Evolutionary conservation across 805 yeast genomes (phyloP), one percentile per base, ranked within the genome.

Genomic region (Debaryomyces tyrocola): DNA sequence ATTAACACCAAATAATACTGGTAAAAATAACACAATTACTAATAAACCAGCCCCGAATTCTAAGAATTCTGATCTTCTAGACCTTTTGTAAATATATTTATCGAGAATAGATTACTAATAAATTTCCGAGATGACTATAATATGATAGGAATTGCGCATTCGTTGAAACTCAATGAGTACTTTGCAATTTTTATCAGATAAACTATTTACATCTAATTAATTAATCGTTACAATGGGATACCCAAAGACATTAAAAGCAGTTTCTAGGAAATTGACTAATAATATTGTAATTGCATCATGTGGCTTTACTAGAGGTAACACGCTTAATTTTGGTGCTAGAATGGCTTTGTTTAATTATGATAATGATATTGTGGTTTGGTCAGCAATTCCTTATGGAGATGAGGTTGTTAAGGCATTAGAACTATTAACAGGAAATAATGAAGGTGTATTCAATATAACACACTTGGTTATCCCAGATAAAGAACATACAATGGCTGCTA

Each of bases 401-500:
- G 74, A 67, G 17, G 77, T 78, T 6, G 65, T 66, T 20, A 63
- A 64, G 33, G 70, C 77, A 1, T 49, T 82, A 46, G 51, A 59
- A 29, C 49, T 66, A 17, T 54, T 65, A 9, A 58, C 68, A 1
- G 69, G 67, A 4, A 60, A 63, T 3, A 61, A 69, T 0, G 62
- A 63, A 40, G 47, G 64, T 10, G 54, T 60, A 27, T 58, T 54
- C 49, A 70, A 73, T 24, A 70, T 82, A 35, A 60, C 75, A 1
- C 77, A 80, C 50, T 66, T 82, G 33, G 70, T 85, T 36, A 71
- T 85, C 40, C 89, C 90, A 2, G 87, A 85, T 56, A 56, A 52
- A 28, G 86, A 82, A 51, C 90, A 85, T 57, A 81, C 86, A 1
- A 64, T 84, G 79, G 87, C 85, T 2, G 79, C 83, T 10, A 57